Percentiles rank a stretch among this genome's conserved stretches.
Conservation (phyloP, 2,329 filamentous ascomycete species). For the Botryotinia calthae region DNA sequence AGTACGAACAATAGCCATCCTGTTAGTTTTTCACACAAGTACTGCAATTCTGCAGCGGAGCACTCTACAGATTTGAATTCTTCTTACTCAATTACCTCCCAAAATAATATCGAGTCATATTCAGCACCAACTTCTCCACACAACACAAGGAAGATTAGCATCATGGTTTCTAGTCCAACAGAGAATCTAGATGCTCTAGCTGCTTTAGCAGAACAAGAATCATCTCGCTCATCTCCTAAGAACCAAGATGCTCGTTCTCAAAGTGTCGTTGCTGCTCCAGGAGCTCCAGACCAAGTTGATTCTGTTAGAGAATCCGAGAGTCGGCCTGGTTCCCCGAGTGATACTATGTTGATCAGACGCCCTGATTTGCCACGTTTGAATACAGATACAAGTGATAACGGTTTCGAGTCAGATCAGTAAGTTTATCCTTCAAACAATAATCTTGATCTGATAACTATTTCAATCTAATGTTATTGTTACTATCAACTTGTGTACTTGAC, state of each 20-base stretch:
- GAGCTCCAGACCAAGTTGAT: background rate
- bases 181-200: slow-evolving; percentile 32
- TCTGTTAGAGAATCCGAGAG: background rate
- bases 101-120: background rate
- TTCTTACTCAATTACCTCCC: background rate
- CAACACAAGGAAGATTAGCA: background rate
- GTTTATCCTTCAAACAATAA: slow-evolving; percentile 10
- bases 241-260: slow-evolving; percentile 9
- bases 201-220: slow-evolving; percentile 30
- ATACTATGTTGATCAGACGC: slow-evolving; percentile 38
- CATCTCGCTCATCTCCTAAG: slow-evolving; percentile 1
- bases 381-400: slow-evolving; percentile 27
- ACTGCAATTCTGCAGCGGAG: slow-evolving; percentile 5
- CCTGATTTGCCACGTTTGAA: slow-evolving; percentile 29
- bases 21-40: background rate
- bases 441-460: background rate
- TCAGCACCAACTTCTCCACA: slow-evolving; percentile 17
- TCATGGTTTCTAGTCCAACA: slow-evolving; percentile 28
- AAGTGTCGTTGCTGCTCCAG: slow-evolving; percentile 7
- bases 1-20: slow-evolving; percentile 35
- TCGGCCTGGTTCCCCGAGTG: slow-evolving; percentile 36
- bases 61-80: slow-evolving; percentile 2
- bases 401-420: slow-evolving; percentile 27
- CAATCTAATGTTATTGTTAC: background rate
- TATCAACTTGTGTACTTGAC: background rate